Base-by-base conservation (phyloP, 176 grass and related monocot species). In the Ampelocalamus luodianensis region DNA sequence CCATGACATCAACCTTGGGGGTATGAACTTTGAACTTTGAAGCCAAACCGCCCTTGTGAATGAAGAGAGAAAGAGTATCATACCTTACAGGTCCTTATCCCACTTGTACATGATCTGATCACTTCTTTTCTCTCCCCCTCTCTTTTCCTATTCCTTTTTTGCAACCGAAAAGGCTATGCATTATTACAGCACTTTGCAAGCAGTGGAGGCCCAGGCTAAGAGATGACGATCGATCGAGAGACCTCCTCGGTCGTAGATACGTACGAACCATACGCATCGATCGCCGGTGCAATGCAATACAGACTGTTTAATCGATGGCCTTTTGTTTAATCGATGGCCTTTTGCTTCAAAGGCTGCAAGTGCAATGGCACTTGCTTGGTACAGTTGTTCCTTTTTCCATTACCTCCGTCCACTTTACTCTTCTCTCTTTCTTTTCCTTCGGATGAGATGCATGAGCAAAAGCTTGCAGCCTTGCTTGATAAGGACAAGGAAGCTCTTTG, bases 401-500 rank as follows among this genome's bases (percentile, higher is more conserved):
- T 22, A 3, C 27, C 42, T 18, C 20, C 15, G 4, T n/a, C 23
- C 53, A 23, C 84, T 79, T 86, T 86, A 86, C 75, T 85, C 65
- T 13, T 79, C 38, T 4, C 15, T n/a, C 46, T 32, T 22, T 46
- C 23, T 45, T 70, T 84, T 40, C 65, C 73, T 48, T 77, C 34
- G 18, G 74, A 54, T 64, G 70, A 80, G 59, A 81, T 32, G 61
- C 61, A 34, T 50, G 7, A 18, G 43, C 68, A 38, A 85, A 68
- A 80, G 70, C 39, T 74, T 16, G 76, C 69, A 75, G 87, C 82
- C 15, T 75, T 85, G 82, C 22, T 29, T 89, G 76, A 76, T 70
- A 44, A 85, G 82, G 82, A 85, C 88, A 81, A 89, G 77, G n/a
- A 42, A 51, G 70, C 51, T 38, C 88, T 85, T 89, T 66, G 63